Evolutionary conservation across 805 yeast species (phyloP).

Genomic region (Wickerhamiella dianesei): DNA sequence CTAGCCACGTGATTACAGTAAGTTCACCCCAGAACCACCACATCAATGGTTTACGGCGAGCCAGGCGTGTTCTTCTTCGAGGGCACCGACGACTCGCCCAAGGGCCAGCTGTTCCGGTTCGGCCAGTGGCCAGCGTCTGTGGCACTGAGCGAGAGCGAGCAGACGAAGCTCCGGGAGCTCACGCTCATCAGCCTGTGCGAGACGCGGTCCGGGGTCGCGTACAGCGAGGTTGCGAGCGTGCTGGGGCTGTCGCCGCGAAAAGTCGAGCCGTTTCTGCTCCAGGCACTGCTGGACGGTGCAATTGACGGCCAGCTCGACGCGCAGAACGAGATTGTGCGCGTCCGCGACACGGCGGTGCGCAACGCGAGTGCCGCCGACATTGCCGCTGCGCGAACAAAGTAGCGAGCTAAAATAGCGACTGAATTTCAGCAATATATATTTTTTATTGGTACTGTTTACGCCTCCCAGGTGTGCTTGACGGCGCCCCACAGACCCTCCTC

Average conservation of each 20-base stretch:
- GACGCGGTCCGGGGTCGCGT: slow-evolving; percentile 9
- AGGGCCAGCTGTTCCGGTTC: background rate
- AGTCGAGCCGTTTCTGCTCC: slow-evolving; percentile 17
- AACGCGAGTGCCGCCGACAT: slow-evolving; percentile 13
- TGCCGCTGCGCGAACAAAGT: slow-evolving; percentile 4
- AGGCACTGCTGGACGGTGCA: slow-evolving; percentile 17
- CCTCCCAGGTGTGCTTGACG: slow-evolving; percentile 47
- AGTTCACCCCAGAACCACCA: background rate
- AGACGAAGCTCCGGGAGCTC: slow-evolving; percentile 17
- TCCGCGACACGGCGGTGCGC: slow-evolving; percentile 13
- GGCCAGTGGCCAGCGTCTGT: background rate
- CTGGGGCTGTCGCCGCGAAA: slow-evolving; percentile 9
- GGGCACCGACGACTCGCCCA: background rate
- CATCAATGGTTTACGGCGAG: background rate
- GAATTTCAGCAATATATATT: background rate
- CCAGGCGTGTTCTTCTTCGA: slow-evolving; percentile 2
- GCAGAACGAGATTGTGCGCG: slow-evolving; percentile 11
- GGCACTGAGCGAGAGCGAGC: slow-evolving; percentile 8
- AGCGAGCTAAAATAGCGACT: slow-evolving; percentile 1
- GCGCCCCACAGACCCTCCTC: slow-evolving; percentile 67
- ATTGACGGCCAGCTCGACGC: slow-evolving; percentile 19
- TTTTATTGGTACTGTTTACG: slow-evolving; percentile 20
- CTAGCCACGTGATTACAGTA: slow-evolving; percentile 23
- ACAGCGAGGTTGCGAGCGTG: slow-evolving; percentile 5
- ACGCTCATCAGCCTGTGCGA: slow-evolving; percentile 14